These are phyloP conservation scores for Wickerhamomyces canadensis DNA, from an alignment of 805 yeast species.

Conservation along the genomic window DNA sequence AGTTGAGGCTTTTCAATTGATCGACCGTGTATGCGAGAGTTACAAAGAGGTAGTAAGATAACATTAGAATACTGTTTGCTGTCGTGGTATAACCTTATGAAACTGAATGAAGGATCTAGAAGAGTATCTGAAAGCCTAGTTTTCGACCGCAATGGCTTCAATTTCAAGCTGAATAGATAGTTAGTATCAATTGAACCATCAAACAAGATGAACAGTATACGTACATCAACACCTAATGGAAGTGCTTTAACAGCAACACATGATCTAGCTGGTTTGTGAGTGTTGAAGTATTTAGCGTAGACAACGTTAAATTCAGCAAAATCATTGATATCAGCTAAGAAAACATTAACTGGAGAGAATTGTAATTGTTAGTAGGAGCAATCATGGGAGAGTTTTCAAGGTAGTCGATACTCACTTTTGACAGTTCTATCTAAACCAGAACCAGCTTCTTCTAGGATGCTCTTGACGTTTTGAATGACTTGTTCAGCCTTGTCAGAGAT, in stretches of 20 bases:
- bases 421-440: conserved; percentile 79
- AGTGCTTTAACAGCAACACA: conserved; percentile 92
- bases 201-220: conserved; percentile 9
- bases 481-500: conserved; percentile 76
- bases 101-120: no score
- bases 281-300: conserved; percentile 68
- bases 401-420: conserved; percentile 43
- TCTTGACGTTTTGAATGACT: conserved; percentile 59
- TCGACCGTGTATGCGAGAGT: no score
- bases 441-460: conserved; percentile 78
- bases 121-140: conserved; percentile 12
- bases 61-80: no score
- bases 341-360: conserved; percentile 48
- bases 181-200: no score
- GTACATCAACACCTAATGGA: conserved; percentile 74
- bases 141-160: conserved; percentile 86
- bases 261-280: conserved; percentile 92
- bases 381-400: not conserved
- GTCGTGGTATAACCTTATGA: no score
- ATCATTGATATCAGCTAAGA: conserved; percentile 84
- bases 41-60: no score
- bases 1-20: no score
- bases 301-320: conserved; percentile 84
- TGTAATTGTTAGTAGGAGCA: not conserved
- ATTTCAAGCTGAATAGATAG: conserved; percentile 65